Percentiles rank a stretch among this genome's conserved stretches.
phyloP scores from a whole-genome alignment of 352 stramenopile genomes.

The Phytophthora pseudosyringae region DNA sequence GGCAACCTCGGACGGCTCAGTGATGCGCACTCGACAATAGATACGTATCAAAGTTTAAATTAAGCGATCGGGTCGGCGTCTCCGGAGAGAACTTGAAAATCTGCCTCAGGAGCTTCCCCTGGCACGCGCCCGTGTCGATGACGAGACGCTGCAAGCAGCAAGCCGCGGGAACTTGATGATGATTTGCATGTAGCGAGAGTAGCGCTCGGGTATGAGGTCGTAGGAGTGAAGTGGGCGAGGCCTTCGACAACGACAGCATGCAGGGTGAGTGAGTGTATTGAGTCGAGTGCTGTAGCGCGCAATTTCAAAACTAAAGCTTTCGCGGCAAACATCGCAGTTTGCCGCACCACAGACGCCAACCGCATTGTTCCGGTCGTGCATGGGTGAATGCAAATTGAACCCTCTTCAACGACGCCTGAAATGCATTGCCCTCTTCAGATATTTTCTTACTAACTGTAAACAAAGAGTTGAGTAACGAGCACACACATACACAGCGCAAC shows the following conservation, averaged over 20 bases:
- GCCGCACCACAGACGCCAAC: too few species aligned
- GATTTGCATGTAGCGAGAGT: not conserved
- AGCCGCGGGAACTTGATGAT: slow-evolving; percentile 9
- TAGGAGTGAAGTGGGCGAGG: not conserved
- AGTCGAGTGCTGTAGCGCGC: too few species aligned
- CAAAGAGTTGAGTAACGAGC: too few species aligned
- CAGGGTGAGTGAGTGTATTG: too few species aligned
- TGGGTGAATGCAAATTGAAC: too few species aligned
- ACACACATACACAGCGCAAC: too few species aligned
- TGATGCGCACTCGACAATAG: not conserved
- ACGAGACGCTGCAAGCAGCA: too few species aligned
- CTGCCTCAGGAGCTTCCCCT: not conserved
- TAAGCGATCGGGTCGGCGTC: not conserved
- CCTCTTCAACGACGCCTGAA: too few species aligned
- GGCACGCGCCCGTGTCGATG: not conserved
- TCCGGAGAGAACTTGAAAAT: not conserved
- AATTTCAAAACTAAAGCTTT: not conserved
- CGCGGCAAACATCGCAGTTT: not conserved
- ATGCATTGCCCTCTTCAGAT: too few species aligned
- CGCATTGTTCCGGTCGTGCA: too few species aligned
- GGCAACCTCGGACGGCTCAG: not conserved
- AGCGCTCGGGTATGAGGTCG: not conserved
- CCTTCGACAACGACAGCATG: not conserved
- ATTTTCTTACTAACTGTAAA: too few species aligned
- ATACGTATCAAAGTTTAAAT: not conserved